Percentiles rank a stretch among this genome's conserved stretches.
Conservation (phyloP, 345 rosid genomes). For the Gossypium turneri region DNA sequence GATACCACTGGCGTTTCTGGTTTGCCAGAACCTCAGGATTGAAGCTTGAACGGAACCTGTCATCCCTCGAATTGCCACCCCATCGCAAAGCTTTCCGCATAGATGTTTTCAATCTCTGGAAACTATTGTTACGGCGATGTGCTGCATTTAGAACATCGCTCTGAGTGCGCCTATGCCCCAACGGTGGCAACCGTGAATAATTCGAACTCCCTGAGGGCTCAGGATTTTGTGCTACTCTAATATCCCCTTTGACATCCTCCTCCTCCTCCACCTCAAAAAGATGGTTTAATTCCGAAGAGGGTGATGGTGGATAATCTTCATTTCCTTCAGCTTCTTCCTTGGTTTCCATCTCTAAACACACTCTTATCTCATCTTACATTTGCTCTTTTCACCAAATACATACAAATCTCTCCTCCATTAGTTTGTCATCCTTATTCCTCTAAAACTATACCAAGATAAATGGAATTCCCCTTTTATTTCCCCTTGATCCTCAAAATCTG, state of each 20-base stretch:
- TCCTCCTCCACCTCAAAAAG: conserved; percentile 47
- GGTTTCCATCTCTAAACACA: conserved; percentile 37
- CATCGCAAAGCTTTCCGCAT: conserved; percentile 89
- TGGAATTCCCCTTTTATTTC: not conserved
- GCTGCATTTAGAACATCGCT: conserved; percentile 46
- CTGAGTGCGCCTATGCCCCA: conserved; percentile 59
- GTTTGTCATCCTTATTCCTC: conserved; percentile 1
- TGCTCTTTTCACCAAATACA: conserved; percentile 24
- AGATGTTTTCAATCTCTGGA: conserved; percentile 62
- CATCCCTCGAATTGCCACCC: conserved; percentile 50
- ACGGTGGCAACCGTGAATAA: conserved; percentile 33
- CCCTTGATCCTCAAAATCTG: conserved; percentile 15
- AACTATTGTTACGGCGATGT: conserved; percentile 57
- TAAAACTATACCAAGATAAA: conserved; percentile 11
- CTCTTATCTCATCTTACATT: conserved; percentile 29
- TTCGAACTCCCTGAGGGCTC: conserved; percentile 27
- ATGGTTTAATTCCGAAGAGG: conserved; percentile 25
- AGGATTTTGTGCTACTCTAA: conserved; percentile 37
- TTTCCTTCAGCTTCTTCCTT: conserved; percentile 44
- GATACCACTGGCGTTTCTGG: conserved; percentile 98
- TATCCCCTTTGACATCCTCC: conserved; percentile 41
- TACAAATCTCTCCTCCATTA: conserved; percentile 21
- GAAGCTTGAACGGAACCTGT: conserved; percentile 44
- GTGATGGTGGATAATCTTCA: conserved; percentile 36
- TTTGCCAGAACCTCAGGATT: conserved; percentile 94